These are phyloP conservation scores for Chlamydomonas sp. DNA, from an alignment of 139 green algal genomes.

Conservation along the genomic window DNA sequence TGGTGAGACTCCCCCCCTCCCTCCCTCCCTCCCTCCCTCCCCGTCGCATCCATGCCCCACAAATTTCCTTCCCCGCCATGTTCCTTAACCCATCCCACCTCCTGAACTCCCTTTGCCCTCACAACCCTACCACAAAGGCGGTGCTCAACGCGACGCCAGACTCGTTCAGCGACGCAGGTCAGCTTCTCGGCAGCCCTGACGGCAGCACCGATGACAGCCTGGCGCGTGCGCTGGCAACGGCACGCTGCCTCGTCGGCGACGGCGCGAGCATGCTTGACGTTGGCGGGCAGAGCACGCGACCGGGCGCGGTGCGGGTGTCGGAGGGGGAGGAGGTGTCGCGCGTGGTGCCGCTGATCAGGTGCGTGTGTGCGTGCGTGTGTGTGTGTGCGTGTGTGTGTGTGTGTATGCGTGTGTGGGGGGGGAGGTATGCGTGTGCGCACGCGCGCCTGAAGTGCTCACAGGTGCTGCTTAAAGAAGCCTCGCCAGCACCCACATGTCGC, in stretches of 20 bases:
- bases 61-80: neutral
- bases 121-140: conserved; percentile 67
- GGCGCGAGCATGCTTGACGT: conserved; percentile 87
- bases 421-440: too few species aligned
- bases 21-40: neutral
- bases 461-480: too few species aligned
- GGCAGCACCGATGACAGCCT: conserved; percentile 6
- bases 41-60: too few species aligned
- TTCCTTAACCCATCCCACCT: neutral
- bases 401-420: too few species aligned
- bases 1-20: neutral
- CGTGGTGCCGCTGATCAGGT: conserved; percentile 80
- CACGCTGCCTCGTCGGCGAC: conserved; percentile 56
- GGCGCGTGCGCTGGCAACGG: conserved; percentile 44
- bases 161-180: conserved; percentile 88
- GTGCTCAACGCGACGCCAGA: conserved; percentile 98
- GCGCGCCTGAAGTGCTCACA: too few species aligned
- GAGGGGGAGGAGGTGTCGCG: conserved; percentile 64
- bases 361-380: too few species aligned
- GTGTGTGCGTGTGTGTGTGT: too few species aligned
- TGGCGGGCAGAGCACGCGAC: conserved; percentile 90
- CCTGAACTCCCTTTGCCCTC: neutral
- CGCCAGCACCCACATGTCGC: too few species aligned
- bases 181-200: neutral
- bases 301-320: conserved; percentile 50